phyloP scores from a whole-genome alignment of 2,329 filamentous ascomycete genomes.

The Huntiella moniliformis region DNA sequence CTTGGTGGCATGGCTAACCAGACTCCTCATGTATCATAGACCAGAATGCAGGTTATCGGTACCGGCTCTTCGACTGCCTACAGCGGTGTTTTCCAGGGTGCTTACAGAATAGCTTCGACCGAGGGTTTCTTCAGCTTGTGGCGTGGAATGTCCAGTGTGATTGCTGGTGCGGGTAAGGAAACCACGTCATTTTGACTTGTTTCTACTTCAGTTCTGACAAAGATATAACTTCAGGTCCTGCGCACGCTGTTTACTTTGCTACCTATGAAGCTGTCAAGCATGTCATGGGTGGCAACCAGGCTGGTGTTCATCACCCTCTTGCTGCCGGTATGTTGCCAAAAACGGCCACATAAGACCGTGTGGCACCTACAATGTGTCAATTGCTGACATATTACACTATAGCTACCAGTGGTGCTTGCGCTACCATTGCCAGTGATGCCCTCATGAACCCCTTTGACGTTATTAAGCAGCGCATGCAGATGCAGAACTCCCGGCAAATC shows the following conservation, averaged over 20 bases:
- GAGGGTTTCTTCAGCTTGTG: slow-evolving; percentile 86
- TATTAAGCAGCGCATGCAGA: slow-evolving; percentile 98
- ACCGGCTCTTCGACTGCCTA: slow-evolving; percentile 66
- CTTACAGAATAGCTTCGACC: slow-evolving; percentile 74
- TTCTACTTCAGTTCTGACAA: not conserved
- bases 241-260: slow-evolving; percentile 94
- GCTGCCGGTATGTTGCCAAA: slow-evolving; percentile 52
- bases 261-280: slow-evolving; percentile 98
- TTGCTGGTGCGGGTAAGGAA: slow-evolving; percentile 70
- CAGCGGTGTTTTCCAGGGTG: slow-evolving; percentile 77
- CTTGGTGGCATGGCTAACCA: not conserved
- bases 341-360: too few species aligned
- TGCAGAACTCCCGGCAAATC: slow-evolving; percentile 73
- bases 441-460: slow-evolving; percentile 99
- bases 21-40: slow-evolving; percentile 32
- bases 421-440: slow-evolving; percentile 92
- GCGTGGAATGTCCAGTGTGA: slow-evolving; percentile 91
- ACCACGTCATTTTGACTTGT: not conserved
- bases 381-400: slow-evolving; percentile 7
- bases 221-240: slow-evolving; percentile 46
- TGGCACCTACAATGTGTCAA: not conserved
- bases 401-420: slow-evolving; percentile 86
- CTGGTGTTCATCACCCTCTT: slow-evolving; percentile 73
- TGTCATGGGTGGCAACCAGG: slow-evolving; percentile 77
- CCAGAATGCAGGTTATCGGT: slow-evolving; percentile 92